Conservation (phyloP, 2,329 filamentous ascomycete species). For the Claviceps capensis region DNA sequence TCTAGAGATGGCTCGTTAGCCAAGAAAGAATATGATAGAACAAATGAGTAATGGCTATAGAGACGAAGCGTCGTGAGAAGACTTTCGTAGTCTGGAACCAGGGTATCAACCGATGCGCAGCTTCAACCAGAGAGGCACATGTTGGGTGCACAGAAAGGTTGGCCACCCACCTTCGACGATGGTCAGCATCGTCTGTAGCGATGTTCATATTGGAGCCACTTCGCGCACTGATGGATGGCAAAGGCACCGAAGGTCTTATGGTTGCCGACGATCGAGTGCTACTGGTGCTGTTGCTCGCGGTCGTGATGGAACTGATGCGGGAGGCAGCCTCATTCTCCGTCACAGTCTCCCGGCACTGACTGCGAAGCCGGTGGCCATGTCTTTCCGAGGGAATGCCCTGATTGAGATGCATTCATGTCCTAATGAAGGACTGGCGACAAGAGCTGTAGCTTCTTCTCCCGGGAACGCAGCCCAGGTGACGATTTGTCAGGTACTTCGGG, state of each 20-base stretch:
- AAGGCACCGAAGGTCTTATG: constrained; percentile 32
- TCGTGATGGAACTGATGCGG: constrained; percentile 38
- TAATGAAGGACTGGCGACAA: constrained; percentile 9
- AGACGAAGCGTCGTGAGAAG: background rate
- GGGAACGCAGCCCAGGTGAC: background rate
- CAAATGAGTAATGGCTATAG: background rate
- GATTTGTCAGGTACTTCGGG: background rate
- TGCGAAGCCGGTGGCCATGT: constrained; percentile 19
- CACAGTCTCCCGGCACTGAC: constrained; percentile 39
- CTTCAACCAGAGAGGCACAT: background rate
- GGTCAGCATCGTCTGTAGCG: constrained; percentile 29
- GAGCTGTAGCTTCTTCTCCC: background rate
- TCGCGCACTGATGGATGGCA: constrained; percentile 15
- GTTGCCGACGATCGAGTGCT: constrained; percentile 56
- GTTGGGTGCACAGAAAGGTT: background rate
- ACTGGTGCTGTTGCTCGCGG: constrained; percentile 40
- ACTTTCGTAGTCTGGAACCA: background rate
- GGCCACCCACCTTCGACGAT: constrained; percentile 22
- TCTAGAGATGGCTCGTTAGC: constrained; percentile 9
- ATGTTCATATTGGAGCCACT: constrained; percentile 16
- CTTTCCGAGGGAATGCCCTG: constrained; percentile 10
- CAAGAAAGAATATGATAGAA: background rate
- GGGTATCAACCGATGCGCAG: background rate
- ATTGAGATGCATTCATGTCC: constrained; percentile 19
- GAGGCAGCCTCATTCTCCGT: constrained; percentile 49